phyloP scores from a whole-genome alignment of 1,284 basidiomycete genomes.

The Marasmius sp. region DNA sequence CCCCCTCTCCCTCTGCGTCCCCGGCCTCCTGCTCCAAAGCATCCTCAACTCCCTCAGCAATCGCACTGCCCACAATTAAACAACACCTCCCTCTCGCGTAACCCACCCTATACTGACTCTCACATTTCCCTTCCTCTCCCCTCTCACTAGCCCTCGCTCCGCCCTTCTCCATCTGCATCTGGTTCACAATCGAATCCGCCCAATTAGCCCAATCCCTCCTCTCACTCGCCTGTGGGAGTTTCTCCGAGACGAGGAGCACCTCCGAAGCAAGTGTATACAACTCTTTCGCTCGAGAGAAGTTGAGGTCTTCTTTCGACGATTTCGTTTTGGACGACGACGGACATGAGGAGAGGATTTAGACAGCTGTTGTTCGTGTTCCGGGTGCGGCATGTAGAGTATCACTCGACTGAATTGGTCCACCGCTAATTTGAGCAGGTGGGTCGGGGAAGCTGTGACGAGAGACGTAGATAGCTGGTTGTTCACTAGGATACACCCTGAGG shows the following conservation, averaged over 20 bases:
- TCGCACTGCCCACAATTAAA: conserved; percentile 52
- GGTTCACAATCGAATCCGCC: conserved; percentile 58
- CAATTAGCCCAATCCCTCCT: conserved; percentile 57
- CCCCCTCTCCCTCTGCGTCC: conserved; percentile 45
- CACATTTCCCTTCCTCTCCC: no score
- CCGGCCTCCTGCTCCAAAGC: conserved; percentile 42
- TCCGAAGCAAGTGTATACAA: conserved; percentile 61
- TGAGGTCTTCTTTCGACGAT: no score
- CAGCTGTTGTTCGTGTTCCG: conserved; percentile 27
- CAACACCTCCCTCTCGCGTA: conserved; percentile 53
- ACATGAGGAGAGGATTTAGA: neutral
- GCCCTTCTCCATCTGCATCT: conserved; percentile 56
- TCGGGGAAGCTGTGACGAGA: conserved; percentile 39
- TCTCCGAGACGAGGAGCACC: conserved; percentile 59
- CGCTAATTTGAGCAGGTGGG: conserved; percentile 57
- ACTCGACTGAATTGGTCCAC: conserved; percentile 68
- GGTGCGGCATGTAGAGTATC: conserved; percentile 69
- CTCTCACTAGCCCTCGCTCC: conserved; percentile 47
- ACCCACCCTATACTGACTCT: no score
- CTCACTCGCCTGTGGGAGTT: conserved; percentile 40
- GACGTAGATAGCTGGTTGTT: conserved; percentile 53
- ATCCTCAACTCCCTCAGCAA: conserved; percentile 52
- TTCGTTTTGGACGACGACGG: conserved; percentile 7
- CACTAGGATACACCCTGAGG: conserved; percentile 48
- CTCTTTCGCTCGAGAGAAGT: conserved; percentile 56